phyloP scores from a whole-genome alignment of 345 rosid genomes.

The Eucalyptus dawsonii region DNA sequence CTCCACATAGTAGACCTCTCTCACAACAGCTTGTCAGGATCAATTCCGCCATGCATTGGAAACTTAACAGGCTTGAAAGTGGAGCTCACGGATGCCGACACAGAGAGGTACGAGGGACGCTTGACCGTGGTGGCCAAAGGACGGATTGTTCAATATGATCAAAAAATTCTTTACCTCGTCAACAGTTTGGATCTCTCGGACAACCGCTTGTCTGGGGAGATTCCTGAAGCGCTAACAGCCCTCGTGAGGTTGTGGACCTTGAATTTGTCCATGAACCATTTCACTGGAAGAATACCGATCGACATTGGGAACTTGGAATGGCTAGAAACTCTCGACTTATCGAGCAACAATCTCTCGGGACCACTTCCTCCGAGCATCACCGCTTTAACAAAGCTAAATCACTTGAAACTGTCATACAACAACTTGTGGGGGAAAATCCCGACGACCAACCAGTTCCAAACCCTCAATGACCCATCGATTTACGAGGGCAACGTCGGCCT shows the following conservation, averaged over 20 bases:
- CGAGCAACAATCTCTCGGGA: slow-evolving; percentile 29
- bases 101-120: background rate
- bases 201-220: slow-evolving; percentile 8
- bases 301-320: slow-evolving; percentile 19
- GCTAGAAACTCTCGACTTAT: slow-evolving; percentile 25
- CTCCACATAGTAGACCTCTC: background rate
- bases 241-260: slow-evolving; percentile 14
- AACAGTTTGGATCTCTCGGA: slow-evolving; percentile 21
- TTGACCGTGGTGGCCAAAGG: background rate
- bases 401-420: background rate
- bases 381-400: background rate
- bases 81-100: background rate
- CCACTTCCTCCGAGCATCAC: slow-evolving; percentile 14
- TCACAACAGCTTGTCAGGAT: background rate
- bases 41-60: background rate
- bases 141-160: background rate
- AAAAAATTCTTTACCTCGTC: slow-evolving; percentile 3
- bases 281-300: slow-evolving; percentile 33
- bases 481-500: background rate
- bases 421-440: background rate
- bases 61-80: background rate
- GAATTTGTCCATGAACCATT: slow-evolving; percentile 28
- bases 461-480: background rate
- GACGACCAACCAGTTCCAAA: background rate
- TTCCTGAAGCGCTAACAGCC: background rate